phyloP scores from a whole-genome alignment of 2,329 filamentous ascomycete species.

The Cladorrhinum sp. region DNA sequence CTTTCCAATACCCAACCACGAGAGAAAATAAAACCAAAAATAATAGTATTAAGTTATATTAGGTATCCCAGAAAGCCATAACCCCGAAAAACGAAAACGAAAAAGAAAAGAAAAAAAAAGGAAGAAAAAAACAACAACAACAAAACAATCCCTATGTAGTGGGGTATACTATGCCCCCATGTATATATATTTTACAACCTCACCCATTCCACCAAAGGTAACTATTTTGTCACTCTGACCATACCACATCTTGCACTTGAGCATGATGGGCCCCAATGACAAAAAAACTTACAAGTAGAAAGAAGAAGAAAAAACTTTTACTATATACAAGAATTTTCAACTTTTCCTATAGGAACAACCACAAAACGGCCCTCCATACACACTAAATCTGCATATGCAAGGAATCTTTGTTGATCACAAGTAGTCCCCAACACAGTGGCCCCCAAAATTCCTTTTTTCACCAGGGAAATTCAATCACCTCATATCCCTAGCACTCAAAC shows the following conservation, averaged over 20 bases:
- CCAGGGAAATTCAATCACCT: too few species aligned
- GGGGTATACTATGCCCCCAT: not conserved
- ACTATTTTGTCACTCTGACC: too few species aligned
- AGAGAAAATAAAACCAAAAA: not conserved
- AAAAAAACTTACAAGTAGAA: not conserved
- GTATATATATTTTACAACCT: not conserved
- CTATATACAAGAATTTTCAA: slow-evolving; percentile 7
- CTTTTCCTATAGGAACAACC: too few species aligned
- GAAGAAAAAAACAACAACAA: not conserved
- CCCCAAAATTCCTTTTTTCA: too few species aligned
- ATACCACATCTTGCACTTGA: too few species aligned
- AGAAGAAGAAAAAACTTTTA: not conserved
- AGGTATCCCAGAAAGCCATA: not conserved
- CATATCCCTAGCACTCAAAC: slow-evolving; percentile 62
- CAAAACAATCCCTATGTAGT: not conserved
- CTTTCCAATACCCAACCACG: too few species aligned
- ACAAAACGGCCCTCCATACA: not conserved
- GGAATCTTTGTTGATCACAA: too few species aligned
- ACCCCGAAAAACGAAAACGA: too few species aligned
- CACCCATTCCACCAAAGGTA: not conserved
- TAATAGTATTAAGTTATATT: not conserved
- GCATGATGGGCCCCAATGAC: not conserved
- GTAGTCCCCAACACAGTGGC: too few species aligned
- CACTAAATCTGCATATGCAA: too few species aligned
- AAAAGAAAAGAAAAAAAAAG: not conserved